phyloP scores from a whole-genome alignment of 2,329 filamentous ascomycete species.

The Talaromyces funiculosus region DNA sequence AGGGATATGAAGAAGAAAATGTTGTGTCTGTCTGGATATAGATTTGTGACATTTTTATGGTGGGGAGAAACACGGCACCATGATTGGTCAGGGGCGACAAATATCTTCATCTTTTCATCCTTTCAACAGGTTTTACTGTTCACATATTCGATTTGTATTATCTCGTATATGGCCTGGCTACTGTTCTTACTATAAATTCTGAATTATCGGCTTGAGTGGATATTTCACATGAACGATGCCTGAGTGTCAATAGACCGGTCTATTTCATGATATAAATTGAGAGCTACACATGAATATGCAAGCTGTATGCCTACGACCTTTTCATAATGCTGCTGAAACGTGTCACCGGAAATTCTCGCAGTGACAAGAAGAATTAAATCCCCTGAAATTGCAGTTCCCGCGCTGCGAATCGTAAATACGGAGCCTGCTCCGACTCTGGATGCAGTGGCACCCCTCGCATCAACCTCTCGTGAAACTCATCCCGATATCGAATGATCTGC shows the following conservation, averaged over 20 bases:
- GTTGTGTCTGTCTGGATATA: background rate
- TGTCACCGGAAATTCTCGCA: background rate
- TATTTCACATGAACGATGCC: no score
- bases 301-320: background rate
- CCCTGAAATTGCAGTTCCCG: background rate
- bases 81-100: background rate
- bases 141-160: background rate
- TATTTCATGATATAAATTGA: background rate
- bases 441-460: background rate
- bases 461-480: background rate
- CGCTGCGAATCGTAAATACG: background rate
- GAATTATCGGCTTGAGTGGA: background rate
- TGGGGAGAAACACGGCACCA: background rate
- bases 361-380: background rate
- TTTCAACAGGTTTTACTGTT: background rate
- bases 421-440: background rate
- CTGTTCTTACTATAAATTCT: background rate
- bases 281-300: no score
- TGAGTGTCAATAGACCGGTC: background rate
- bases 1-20: background rate
- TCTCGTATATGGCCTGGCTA: background rate
- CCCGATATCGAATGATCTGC: background rate
- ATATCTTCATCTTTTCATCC: slow-evolving; percentile 5
- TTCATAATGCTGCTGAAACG: background rate
- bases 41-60: slow-evolving; percentile 10